Base-by-base conservation (phyloP, 208 protist species). In the Leishmania mexicana region DNA sequence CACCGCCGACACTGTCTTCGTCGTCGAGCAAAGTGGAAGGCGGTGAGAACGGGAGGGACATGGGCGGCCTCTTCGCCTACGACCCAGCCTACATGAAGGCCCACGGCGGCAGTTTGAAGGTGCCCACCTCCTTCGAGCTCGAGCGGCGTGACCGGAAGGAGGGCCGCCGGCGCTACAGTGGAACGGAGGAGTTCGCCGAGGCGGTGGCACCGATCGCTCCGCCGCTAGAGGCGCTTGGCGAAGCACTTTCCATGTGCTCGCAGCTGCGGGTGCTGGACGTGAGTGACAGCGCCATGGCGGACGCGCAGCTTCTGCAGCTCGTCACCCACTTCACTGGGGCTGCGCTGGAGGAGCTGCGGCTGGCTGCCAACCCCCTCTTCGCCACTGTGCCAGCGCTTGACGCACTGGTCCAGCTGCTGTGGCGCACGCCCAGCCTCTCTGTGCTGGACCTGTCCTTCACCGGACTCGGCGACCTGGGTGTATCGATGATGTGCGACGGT, bases 91-190 rank as follows among this genome's bases (percentile, higher is more conserved):
- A 88, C 72, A 93, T 95, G 90, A 85, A 83, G 67, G 64, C 77
- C 35, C 72, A 83, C 75, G 78, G 83, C 68, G 47, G 74, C 53
- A 79, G 86, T 35, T 65, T 10, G 6, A 94, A 92, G 80, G 91
- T 94, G 54, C 92, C 89, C 68, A 96, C 93, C 49, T 92, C 89
- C 40, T 96, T 87, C 74, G 93, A 95, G 86, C 81, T 96, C 31
- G 93, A 95, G 47, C 88, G 90, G 19, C 91, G 89, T 17, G 93
- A 95, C 58, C 85, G 92, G n/a, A 67, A 86, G 60, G 85, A 80
- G 4, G 92, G 93, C n/a, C 86, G 92, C 1, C 75, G 49, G 68
- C 88, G 93, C 60, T 94, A 93, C 79, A 89, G 83, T 42, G 93
- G 90, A 1, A 82, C 87, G 5, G 87, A 90, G 8, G 86, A 76